Percentiles rank a stretch among this genome's conserved stretches.
phyloP scores from a whole-genome alignment of 2,329 filamentous ascomycete genomes.

The Amauroascus niger region DNA sequence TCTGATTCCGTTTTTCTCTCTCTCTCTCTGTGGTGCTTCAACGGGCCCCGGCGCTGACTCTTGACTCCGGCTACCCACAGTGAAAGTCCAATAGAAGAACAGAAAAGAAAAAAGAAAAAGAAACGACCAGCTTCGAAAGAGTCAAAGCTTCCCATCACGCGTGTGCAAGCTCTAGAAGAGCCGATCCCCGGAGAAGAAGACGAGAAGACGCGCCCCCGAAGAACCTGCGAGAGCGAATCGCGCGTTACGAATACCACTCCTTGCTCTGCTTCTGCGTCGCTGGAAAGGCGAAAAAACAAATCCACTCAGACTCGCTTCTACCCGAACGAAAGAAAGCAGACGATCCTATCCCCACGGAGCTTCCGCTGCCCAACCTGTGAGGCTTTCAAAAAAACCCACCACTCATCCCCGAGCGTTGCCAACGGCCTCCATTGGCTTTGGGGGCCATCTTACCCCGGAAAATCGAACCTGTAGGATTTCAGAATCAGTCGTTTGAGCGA shows the following conservation, averaged over 20 bases:
- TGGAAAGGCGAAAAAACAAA: background rate
- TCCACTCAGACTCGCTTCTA: background rate
- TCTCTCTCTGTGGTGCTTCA: too few relatives aligned
- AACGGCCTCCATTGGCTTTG: constrained; percentile 6
- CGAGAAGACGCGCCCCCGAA: background rate
- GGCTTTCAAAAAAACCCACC: too few relatives aligned
- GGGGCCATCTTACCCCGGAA: constrained; percentile 5
- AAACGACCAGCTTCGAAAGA: background rate
- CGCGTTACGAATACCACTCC: background rate
- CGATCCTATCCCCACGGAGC: background rate
- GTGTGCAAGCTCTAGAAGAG: background rate
- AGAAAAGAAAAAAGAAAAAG: background rate
- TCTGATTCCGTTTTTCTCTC: background rate
- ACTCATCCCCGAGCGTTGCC: background rate
- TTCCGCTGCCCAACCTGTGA: constrained; percentile 31
- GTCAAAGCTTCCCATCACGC: constrained; percentile 8
- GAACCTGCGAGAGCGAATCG: too few relatives aligned
- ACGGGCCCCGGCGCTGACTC: constrained; percentile 1
- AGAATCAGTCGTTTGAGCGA: background rate
- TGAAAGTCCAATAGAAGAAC: background rate
- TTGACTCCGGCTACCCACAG: background rate
- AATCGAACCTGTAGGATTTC: constrained; percentile 6
- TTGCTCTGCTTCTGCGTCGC: background rate
- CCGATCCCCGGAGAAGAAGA: background rate
- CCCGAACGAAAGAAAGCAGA: background rate